Conservation (phyloP, 2,329 filamentous ascomycete species). For the Diaporthe humulicola region DNA sequence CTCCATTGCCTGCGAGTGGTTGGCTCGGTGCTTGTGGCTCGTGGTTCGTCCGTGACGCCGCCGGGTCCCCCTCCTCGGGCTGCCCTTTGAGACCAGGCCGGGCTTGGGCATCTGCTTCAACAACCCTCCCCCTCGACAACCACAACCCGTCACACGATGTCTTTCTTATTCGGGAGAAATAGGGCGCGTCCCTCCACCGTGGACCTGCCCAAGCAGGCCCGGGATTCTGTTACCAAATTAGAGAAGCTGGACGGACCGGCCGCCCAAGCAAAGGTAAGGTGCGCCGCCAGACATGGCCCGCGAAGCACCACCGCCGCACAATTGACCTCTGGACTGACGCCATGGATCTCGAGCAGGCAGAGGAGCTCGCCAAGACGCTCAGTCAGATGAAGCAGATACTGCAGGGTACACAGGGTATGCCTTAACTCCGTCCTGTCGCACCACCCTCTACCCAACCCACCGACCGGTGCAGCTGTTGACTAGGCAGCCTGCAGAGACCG, state of each 20-base stretch:
- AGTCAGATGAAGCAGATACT: constrained; percentile 92
- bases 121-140: constrained; percentile 9
- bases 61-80: constrained; percentile 32
- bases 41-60: neutral
- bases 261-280: constrained; percentile 56
- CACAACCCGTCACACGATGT: constrained; percentile 49
- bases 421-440: neutral
- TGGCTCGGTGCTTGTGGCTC: constrained; percentile 5
- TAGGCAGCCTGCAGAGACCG: constrained; percentile 72
- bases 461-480: constrained; percentile 21
- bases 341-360: constrained; percentile 68
- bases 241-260: constrained; percentile 57
- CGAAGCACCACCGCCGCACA: neutral
- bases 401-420: constrained; percentile 88
- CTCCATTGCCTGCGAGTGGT: constrained; percentile 13
- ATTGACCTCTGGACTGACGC: constrained; percentile 35
- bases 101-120: constrained; percentile 11
- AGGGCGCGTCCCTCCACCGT: constrained; percentile 64
- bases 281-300: neutral
- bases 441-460: neutral
- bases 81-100: constrained; percentile 28
- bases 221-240: constrained; percentile 66
- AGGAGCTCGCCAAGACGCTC: constrained; percentile 89
- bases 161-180: constrained; percentile 69
- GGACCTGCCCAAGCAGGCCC: constrained; percentile 69